Evolutionary conservation across 352 stramenopile species (phyloP).

Genomic region (Lagenidium giganteum): DNA sequence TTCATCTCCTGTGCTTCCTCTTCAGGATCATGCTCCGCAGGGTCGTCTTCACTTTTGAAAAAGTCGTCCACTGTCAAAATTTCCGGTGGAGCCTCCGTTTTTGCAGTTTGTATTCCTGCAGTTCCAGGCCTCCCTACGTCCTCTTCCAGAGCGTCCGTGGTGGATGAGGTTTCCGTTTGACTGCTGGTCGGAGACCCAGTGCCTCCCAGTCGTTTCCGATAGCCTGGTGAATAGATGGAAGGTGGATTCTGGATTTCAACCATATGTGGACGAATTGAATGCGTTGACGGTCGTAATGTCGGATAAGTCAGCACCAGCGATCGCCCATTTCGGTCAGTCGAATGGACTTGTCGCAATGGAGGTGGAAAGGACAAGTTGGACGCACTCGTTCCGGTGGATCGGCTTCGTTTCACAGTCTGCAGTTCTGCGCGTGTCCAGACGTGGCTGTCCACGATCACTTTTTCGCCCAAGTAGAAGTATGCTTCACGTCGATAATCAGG

Average conservation of each 20-base stretch:
- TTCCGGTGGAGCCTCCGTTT: not conserved
- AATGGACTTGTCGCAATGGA: no score
- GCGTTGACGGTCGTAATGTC: not conserved
- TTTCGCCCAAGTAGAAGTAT: conserved; percentile 69
- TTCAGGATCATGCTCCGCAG: conserved; percentile 6
- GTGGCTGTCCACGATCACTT: conserved; percentile 56
- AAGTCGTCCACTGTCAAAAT: conserved; percentile 56
- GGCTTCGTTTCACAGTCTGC: conserved; percentile 64
- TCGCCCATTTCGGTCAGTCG: no score
- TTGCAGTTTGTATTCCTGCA: no score
- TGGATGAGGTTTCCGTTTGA: not conserved
- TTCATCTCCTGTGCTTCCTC: no score
- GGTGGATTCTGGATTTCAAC: conserved; percentile 14
- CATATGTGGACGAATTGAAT: not conserved
- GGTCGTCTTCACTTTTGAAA: conserved; percentile 38
- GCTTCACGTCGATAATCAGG: conserved; percentile 80
- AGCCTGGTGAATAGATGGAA: conserved; percentile 11
- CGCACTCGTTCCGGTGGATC: no score
- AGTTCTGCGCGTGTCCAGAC: conserved; percentile 59
- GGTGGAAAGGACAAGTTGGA: no score
- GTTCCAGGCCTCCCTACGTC: no score
- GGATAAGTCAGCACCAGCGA: not conserved
- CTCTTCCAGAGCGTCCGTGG: no score
- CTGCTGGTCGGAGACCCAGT: not conserved
- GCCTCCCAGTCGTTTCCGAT: not conserved